Evolutionary conservation across 768 basidiomycete genomes (phyloP), one percentile per base, ranked within the genome.

Genomic region (Pseudohyphozyma bogoriensis): DNA sequence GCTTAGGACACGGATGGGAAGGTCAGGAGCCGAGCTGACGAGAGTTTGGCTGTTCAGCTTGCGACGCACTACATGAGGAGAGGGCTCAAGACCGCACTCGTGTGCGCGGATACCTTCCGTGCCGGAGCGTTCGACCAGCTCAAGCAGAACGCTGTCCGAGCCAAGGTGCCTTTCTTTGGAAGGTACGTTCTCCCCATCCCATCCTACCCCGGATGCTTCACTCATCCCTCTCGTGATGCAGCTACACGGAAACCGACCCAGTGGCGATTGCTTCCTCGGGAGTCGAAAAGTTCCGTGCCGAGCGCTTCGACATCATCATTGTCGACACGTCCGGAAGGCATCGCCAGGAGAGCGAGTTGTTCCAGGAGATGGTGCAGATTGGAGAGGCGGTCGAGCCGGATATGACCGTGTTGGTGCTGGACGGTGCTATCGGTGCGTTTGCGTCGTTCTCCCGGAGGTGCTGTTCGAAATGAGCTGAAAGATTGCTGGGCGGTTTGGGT

Each of bases 51-150:
- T 56, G 28, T 37, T 18, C 58, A 77, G 76, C 84, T 99, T 42
- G 95, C 95, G 0, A 93, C 93, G 1, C 86, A 97, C 76, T 97
- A 96, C 73, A 91, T 93, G 73, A 87, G 88, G 71, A 85, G 92
- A 65, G 95, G 95, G 10, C 88, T 96, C 80, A 91, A 93, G 73
- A 87, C 92, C 16, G 89, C 85, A 62, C 91, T 99, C 56, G 93
- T 99, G 66, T 99, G 95, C 70, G 95, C 95, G 26, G 95, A 99
- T 74, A 99, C 95, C 0, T 99, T 99, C 79, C 87, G 95, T 76
- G 95, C 95, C 4, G 95, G 95, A 54, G 95, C 95, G 39, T 99
- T 99, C 75, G 95, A 99, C 75, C 95, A 99, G 74, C 89, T 95
- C 15, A 85, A 95, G 72, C 95, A 99, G 77, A 96, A 93, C 52